phyloP scores from a whole-genome alignment of 306 rosid species.

The Cicer yamashitae region DNA sequence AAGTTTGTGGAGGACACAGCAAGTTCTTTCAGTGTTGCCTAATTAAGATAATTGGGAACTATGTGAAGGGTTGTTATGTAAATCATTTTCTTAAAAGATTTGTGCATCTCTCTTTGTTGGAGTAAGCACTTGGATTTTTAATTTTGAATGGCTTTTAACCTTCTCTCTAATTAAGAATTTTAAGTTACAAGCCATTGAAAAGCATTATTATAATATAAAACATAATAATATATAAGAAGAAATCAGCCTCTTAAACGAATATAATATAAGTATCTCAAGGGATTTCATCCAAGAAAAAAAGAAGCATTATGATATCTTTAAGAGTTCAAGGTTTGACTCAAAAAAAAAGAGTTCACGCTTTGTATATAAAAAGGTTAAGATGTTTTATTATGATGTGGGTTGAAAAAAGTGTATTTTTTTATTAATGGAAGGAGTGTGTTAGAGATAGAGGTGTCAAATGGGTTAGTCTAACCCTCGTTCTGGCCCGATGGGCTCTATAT shows the following conservation, averaged over 20 bases:
- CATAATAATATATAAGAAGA: neutral
- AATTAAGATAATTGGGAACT: constrained; percentile 49
- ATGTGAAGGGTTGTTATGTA: constrained; percentile 46
- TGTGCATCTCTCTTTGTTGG: constrained; percentile 47
- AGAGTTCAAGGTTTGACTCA: neutral
- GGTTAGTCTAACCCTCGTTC: no score
- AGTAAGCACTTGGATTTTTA: constrained; percentile 51
- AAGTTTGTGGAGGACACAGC: constrained; percentile 78
- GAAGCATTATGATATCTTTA: no score
- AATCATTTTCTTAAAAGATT: constrained; percentile 51
- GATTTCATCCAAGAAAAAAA: no score
- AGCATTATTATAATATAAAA: constrained; percentile 4
- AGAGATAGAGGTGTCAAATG: no score
- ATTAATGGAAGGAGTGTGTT: no score
- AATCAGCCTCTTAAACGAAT: neutral
- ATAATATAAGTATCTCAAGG: neutral
- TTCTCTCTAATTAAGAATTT: constrained; percentile 5
- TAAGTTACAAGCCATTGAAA: constrained; percentile 20
- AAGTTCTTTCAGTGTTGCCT: constrained; percentile 88
- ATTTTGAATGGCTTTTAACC: constrained; percentile 33
- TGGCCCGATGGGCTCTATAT: no score
- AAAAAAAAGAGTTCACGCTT: neutral
- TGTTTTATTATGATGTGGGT: no score
- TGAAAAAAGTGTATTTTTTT: no score
- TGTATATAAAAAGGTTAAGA: no score